Evolutionary conservation across 768 basidiomycete genomes (phyloP).

Genomic region (Panellus pusillus): DNA sequence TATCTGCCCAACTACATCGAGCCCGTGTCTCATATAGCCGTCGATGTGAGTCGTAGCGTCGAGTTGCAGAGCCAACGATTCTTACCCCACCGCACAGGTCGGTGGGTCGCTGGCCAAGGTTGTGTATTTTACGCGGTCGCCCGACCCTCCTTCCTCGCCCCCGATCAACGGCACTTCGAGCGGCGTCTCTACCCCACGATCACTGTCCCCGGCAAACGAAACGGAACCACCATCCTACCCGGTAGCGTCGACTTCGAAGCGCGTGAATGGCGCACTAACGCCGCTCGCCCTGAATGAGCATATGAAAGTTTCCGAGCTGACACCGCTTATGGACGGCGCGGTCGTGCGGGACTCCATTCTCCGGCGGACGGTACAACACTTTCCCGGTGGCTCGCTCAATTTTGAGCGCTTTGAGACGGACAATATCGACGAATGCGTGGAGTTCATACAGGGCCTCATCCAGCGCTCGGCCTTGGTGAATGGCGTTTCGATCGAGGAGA

Average conservation of each 20-base stretch:
- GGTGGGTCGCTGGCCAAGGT: slow-evolving; percentile 98
- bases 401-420: slow-evolving; percentile 97
- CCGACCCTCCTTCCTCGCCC: slow-evolving; percentile 80
- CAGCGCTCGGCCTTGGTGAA: slow-evolving; percentile 83
- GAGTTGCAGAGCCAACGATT: slow-evolving; percentile 5
- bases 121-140: slow-evolving; percentile 96
- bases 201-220: slow-evolving; percentile 42
- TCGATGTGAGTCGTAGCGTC: slow-evolving; percentile 71
- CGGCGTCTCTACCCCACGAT: slow-evolving; percentile 45
- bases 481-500: slow-evolving; percentile 83
- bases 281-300: slow-evolving; percentile 67
- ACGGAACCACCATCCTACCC: slow-evolving; percentile 27
- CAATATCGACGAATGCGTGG: slow-evolving; percentile 79
- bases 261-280: slow-evolving; percentile 72
- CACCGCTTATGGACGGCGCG: slow-evolving; percentile 36
- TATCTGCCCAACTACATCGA: slow-evolving; percentile 98
- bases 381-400: slow-evolving; percentile 95
- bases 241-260: slow-evolving; percentile 36
- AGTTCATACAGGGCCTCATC: slow-evolving; percentile 86
- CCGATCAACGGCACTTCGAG: slow-evolving; percentile 52
- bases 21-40: slow-evolving; percentile 94
- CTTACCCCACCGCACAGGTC: slow-evolving; percentile 54
- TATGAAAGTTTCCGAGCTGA: slow-evolving; percentile 29
- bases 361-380: slow-evolving; percentile 73
- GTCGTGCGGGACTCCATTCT: slow-evolving; percentile 65